Evolutionary conservation across 1,139 yeast genomes (phyloP).

Genomic region (Sugiyamaella novakii): DNA sequence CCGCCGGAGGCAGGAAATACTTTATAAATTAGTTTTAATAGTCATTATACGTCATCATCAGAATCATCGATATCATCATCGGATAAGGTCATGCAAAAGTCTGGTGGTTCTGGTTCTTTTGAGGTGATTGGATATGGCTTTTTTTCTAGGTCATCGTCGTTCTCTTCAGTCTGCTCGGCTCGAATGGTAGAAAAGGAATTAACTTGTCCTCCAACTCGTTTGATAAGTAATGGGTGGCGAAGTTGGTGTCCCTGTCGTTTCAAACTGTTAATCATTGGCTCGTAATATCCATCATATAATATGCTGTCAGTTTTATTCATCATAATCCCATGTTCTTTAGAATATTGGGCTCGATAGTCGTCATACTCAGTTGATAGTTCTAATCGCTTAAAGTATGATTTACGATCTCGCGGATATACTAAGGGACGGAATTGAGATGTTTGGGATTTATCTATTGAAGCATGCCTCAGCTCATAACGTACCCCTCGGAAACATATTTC

Average conservation of each 20-base stretch:
- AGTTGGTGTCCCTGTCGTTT: conserved; percentile 1
- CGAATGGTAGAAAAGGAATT: conserved; percentile 3
- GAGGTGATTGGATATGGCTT: background rate
- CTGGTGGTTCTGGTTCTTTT: conserved; percentile 2
- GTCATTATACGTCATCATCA: conserved; percentile 15
- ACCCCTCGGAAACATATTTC: conserved; percentile 29
- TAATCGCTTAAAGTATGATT: conserved; percentile 23
- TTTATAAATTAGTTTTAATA: background rate
- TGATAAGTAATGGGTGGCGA: background rate
- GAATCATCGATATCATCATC: conserved; percentile 33
- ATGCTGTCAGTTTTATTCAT: conserved; percentile 23
- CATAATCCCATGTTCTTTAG: conserved; percentile 20
- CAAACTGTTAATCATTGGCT: conserved; percentile 23
- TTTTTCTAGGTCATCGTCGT: conserved; percentile 7
- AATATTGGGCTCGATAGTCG: conserved; percentile 20
- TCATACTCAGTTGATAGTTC: conserved; percentile 22
- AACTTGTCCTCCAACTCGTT: conserved; percentile 7
- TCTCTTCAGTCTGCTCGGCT: conserved; percentile 15
- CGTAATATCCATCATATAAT: conserved; percentile 31
- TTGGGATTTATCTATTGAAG: conserved; percentile 6
- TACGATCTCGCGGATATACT: conserved; percentile 30
- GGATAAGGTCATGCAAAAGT: conserved; percentile 21
- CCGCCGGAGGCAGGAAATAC: conserved; percentile 9
- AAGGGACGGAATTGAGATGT: conserved; percentile 25
- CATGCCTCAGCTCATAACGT: conserved; percentile 25